phyloP scores from a whole-genome alignment of 176 grass and related monocot genomes.

The Hordeum vulgare region DNA sequence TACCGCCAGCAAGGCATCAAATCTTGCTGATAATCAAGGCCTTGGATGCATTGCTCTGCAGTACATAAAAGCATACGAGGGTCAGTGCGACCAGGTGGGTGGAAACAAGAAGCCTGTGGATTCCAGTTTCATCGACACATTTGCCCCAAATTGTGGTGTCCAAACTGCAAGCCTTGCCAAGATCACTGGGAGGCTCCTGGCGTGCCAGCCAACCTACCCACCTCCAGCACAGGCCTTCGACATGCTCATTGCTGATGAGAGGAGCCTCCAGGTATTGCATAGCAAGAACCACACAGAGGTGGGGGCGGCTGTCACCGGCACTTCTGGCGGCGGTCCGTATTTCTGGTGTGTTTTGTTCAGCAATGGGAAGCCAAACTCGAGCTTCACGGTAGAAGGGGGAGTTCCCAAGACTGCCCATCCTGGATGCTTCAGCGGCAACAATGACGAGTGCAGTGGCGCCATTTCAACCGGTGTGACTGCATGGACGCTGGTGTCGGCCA shows the following conservation, averaged over 20 bases:
- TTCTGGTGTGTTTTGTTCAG: slow-evolving; percentile 95
- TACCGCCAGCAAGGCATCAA: slow-evolving; percentile 64
- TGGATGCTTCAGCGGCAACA: slow-evolving; percentile 79
- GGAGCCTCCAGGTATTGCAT: slow-evolving; percentile 55
- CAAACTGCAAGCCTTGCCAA: slow-evolving; percentile 50
- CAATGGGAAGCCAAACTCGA: slow-evolving; percentile 52
- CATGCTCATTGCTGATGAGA: slow-evolving; percentile 48
- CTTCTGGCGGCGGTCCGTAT: slow-evolving; percentile 46
- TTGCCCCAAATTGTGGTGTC: slow-evolving; percentile 76
- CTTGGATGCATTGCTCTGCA: slow-evolving; percentile 85
- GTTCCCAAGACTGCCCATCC: slow-evolving; percentile 57
- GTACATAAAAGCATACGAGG: slow-evolving; percentile 85
- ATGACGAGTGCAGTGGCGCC: slow-evolving; percentile 60
- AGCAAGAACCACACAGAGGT: slow-evolving; percentile 77
- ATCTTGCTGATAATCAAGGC: slow-evolving; percentile 59
- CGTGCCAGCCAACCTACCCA: slow-evolving; percentile 60
- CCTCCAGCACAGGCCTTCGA: slow-evolving; percentile 44
- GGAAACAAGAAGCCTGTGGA: slow-evolving; percentile 62
- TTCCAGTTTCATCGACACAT: slow-evolving; percentile 55
- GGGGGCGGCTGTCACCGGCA: slow-evolving; percentile 65
- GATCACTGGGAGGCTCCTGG: slow-evolving; percentile 75
- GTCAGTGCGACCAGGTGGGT: slow-evolving; percentile 57
- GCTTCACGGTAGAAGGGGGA: slow-evolving; percentile 66
- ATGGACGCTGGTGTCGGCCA: slow-evolving; percentile 5
- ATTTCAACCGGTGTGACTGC: background rate